Evolutionary conservation across 148 eudicot genomes (phyloP), one percentile per base, ranked within the genome.

Genomic region (Dysphania ambrosioides): DNA sequence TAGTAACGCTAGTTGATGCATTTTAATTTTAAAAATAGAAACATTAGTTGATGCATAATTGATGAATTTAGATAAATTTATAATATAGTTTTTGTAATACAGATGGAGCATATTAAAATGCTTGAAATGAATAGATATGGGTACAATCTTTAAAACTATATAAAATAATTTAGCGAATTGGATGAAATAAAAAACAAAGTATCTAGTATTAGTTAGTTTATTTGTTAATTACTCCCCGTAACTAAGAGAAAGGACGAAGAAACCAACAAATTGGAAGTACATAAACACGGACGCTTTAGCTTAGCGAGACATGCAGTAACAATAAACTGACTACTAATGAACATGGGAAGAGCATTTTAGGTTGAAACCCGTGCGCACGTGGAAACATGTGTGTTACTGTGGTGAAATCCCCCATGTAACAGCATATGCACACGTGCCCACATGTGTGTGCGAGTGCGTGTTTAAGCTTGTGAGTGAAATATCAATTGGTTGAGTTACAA

Each of bases 381-480:
- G 79, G 56, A 76, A 66, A 80, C 83, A 80, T 76, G 83, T 80
- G 79, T 70, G 66, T 71, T 42, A 75, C 53, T 70, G 66, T 12
- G 79, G 82, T 75, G 53, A 75, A 79, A 80, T 55, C 66, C 26
- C 79, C 79, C 82, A 66, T 79, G 82, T 78, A 74, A 44, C 44
- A 34, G 69, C 82, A 80, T 65, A 76, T 71, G 82, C 73, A 80
- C 83, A 76, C 83, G 83, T 80, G 83, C 76, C 73, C 18, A 72
- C 83, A 80, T 80, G 83, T 80, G 83, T 80, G 79, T 76, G 79
- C 58, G 76, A 73, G 75, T 80, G 72, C 79, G 79, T 80, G 82
- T 66, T n/a, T 57, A 4, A 26, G 15, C 59, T 19, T 56, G 62
- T 53, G 74, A 30, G 24, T 31, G 15, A 35, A 53, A 53, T 21